These are phyloP conservation scores for Rosa chinensis DNA, from an alignment of 306 rosid genomes.

Conservation along the genomic window DNA sequence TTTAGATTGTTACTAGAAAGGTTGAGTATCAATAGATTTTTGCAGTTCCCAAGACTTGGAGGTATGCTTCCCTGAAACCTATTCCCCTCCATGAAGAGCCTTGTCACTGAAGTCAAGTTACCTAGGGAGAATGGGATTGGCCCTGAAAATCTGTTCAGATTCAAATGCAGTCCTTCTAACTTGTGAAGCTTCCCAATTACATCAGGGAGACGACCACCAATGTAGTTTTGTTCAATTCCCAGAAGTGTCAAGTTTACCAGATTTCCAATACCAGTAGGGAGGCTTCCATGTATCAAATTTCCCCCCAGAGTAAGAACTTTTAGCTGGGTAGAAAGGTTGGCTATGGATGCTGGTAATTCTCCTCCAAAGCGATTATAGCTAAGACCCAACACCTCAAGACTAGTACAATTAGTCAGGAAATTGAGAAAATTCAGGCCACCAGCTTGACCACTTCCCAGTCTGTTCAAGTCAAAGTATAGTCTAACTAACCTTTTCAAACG, in stretches of 20 bases:
- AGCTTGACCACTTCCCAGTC: slow-evolving; percentile 35
- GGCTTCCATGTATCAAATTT: slow-evolving; percentile 27
- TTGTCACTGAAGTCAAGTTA: slow-evolving; percentile 29
- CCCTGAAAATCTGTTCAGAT: slow-evolving; percentile 20
- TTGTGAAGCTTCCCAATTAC: slow-evolving; percentile 30
- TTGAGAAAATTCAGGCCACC: slow-evolving; percentile 23
- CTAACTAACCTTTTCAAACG: slow-evolving; percentile 22
- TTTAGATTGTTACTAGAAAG: slow-evolving; percentile 27
- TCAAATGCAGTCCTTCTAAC: not conserved
- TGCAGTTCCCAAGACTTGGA: slow-evolving; percentile 32
- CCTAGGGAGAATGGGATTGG: slow-evolving; percentile 33
- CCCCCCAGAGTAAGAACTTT: not conserved
- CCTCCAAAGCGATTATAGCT: slow-evolving; percentile 25
- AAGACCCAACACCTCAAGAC: slow-evolving; percentile 18
- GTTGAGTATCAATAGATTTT: slow-evolving; percentile 15
- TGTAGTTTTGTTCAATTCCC: not conserved
- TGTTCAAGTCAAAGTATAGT: slow-evolving; percentile 24
- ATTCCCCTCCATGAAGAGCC: slow-evolving; percentile 21
- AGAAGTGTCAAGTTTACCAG: slow-evolving; percentile 23
- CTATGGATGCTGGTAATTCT: slow-evolving; percentile 29
- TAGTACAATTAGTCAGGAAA: slow-evolving; percentile 35
- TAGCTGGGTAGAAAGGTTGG: slow-evolving; percentile 31
- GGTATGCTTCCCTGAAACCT: slow-evolving; percentile 32
- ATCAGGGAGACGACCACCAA: slow-evolving; percentile 12
- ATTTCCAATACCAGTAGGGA: slow-evolving; percentile 30